Base-by-base conservation (phyloP, 768 basidiomycete species). In the Trichaptum fuscoviolaceum region DNA sequence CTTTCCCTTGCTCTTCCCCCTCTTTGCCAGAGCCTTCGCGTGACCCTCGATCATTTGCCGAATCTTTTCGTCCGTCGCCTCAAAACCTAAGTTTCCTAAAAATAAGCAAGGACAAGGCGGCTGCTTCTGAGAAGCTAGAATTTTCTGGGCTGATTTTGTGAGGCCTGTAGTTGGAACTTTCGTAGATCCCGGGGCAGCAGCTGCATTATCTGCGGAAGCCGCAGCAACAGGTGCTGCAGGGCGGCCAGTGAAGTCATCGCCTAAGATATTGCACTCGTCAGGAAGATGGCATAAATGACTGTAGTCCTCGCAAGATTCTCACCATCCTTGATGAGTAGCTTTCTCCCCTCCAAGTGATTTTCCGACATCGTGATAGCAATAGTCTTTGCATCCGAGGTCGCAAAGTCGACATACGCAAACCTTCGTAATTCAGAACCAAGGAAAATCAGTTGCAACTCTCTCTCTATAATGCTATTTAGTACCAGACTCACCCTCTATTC, bases 341-440 rank as follows among this genome's bases (percentile, higher is more conserved):
- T 88, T 69, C 97, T 83, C 7, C 96, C 96, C 30, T 96, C 84
- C 17, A 98, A 80, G 64, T 85, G 85, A 35, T 86, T 81, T 75
- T 99, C 97, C 4, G 94, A 93, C 58, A 90, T 79, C 3, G 86
- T 81, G 68, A 98, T 91, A 34, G 95, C 96, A 58, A 83, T 78
- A 3, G 72, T 73, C 73, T 96, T 92, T 15, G 85, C 87, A 35
- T 95, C 92, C 0, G 84, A 77, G 1, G 89, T 89, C 2, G 87
- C 83, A 75, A 99, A 97, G 78, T 99, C 96, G 67, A 99, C 91
- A 79, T 98, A 98, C 42, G 97, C 97, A 76, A 95, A 99, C 52
- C 96, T 98, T 30, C 30, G 30, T 30, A 30, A 30, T 30, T 8
- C 30, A 8, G 8, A 8, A 3, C 30, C 4, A 30, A 30, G 8